Evolutionary conservation across 1,139 yeast genomes (phyloP).

Genomic region (Pneumocystis wakefieldiae): DNA sequence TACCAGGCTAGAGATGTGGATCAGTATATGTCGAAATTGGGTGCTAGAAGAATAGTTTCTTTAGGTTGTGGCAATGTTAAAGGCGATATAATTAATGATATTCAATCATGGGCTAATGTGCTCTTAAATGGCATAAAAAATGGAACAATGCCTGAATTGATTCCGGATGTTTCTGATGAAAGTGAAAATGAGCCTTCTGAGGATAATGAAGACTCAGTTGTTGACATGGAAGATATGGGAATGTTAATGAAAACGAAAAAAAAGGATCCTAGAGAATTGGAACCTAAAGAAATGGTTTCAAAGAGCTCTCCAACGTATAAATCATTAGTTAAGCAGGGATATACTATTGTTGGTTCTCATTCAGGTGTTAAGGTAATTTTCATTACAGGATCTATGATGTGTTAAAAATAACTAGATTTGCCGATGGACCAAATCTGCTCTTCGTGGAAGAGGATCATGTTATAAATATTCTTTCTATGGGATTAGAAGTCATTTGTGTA

Average conservation of each 20-base stretch:
- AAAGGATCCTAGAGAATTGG: slow-evolving; percentile 7
- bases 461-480: slow-evolving; percentile 88
- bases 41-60: slow-evolving; percentile 73
- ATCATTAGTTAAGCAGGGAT: slow-evolving; percentile 82
- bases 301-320: slow-evolving; percentile 78
- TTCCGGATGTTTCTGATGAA: slow-evolving; percentile 24
- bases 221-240: slow-evolving; percentile 82
- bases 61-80: slow-evolving; percentile 77
- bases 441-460: slow-evolving; percentile 88
- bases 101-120: slow-evolving; percentile 52
- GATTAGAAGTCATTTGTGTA: slow-evolving; percentile 75
- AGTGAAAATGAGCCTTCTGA: slow-evolving; percentile 4
- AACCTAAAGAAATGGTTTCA: slow-evolving; percentile 70
- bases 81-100: slow-evolving; percentile 44
- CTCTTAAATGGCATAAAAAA: slow-evolving; percentile 48
- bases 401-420: slow-evolving; percentile 34
- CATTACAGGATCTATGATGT: not conserved
- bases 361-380: slow-evolving; percentile 56
- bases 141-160: slow-evolving; percentile 30
- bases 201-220: slow-evolving; percentile 26
- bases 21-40: slow-evolving; percentile 62
- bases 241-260: slow-evolving; percentile 33
- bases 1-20: slow-evolving; percentile 72
- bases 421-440: slow-evolving; percentile 90
- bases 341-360: slow-evolving; percentile 83